These are phyloP conservation scores for Venturia effusa DNA, from an alignment of 2,329 filamentous ascomycete genomes.

Conservation along the genomic window DNA sequence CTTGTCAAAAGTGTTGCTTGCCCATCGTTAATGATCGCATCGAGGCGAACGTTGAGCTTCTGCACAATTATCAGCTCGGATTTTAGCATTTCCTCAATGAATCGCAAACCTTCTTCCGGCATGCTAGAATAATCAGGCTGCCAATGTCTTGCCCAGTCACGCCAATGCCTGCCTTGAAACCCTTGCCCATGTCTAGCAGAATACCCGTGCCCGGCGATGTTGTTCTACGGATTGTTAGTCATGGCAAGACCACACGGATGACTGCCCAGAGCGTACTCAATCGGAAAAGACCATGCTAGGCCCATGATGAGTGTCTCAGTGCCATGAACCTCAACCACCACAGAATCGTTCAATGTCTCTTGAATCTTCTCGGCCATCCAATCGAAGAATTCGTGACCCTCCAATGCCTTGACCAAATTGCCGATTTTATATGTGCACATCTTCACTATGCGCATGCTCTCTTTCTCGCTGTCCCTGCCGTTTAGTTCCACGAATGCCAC, in stretches of 20 bases:
- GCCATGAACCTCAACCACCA: slow-evolving; percentile 26
- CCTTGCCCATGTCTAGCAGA: slow-evolving; percentile 54
- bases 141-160: slow-evolving; percentile 49
- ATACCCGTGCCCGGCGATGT: slow-evolving; percentile 48
- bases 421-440: slow-evolving; percentile 47
- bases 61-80: slow-evolving; percentile 15
- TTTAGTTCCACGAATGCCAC: slow-evolving; percentile 48
- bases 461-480: slow-evolving; percentile 31
- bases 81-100: neutral
- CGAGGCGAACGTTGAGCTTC: slow-evolving; percentile 46
- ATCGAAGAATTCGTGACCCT: slow-evolving; percentile 50
- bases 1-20: slow-evolving; percentile 50
- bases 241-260: neutral
- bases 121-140: slow-evolving; percentile 48
- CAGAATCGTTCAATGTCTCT: slow-evolving; percentile 26
- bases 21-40: slow-evolving; percentile 54
- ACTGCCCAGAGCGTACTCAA: slow-evolving; percentile 35
- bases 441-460: slow-evolving; percentile 42
- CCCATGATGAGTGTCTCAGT: slow-evolving; percentile 43
- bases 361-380: slow-evolving; percentile 55
- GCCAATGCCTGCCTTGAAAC: slow-evolving; percentile 49
- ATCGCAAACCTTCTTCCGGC: slow-evolving; percentile 33
- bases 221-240: slow-evolving; percentile 28
- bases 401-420: slow-evolving; percentile 41
- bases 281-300: slow-evolving; percentile 55